Conservation (phyloP, 768 basidiomycete species). For the Tephrocybe rancida region DNA sequence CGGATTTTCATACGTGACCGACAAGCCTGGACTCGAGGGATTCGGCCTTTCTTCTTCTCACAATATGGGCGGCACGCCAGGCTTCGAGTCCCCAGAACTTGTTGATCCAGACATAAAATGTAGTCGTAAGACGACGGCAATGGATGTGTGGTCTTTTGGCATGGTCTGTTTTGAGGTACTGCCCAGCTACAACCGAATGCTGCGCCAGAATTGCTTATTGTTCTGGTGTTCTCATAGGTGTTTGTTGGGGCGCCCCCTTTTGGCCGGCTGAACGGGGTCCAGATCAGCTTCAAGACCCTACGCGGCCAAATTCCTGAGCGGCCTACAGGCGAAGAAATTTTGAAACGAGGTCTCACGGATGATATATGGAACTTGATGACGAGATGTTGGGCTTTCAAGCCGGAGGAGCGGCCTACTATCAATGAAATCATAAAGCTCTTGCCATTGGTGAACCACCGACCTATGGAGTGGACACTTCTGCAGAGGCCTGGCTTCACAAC, state of each 20-base stretch:
- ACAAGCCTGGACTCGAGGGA: constrained; percentile 15
- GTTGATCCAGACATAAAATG: constrained; percentile 23
- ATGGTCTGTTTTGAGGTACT: constrained; percentile 21
- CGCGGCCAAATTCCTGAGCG: not conserved
- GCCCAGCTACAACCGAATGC: too few relatives aligned
- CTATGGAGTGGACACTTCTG: not conserved
- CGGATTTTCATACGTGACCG: constrained; percentile 35
- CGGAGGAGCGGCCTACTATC: not conserved
- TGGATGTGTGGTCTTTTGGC: constrained; percentile 19
- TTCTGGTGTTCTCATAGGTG: too few relatives aligned
- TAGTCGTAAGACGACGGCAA: constrained; percentile 8
- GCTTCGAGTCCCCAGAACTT: constrained; percentile 41
- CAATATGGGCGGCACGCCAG: constrained; percentile 28
- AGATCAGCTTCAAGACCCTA: not conserved
- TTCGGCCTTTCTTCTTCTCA: constrained; percentile 14
- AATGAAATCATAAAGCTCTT: not conserved
- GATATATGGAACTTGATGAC: constrained; percentile 1
- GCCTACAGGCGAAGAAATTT: not conserved
- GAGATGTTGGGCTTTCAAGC: not conserved
- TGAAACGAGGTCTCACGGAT: constrained; percentile 1
- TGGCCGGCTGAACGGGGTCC: too few relatives aligned
- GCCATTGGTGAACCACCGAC: not conserved
- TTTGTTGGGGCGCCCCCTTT: too few relatives aligned
- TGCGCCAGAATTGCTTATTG: too few relatives aligned
- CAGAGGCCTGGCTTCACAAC: not conserved